Evolutionary conservation across 2,329 filamentous ascomycete species (phyloP), one percentile per base, ranked within the genome.

Genomic region (Rhinocladiella mackenziei): DNA sequence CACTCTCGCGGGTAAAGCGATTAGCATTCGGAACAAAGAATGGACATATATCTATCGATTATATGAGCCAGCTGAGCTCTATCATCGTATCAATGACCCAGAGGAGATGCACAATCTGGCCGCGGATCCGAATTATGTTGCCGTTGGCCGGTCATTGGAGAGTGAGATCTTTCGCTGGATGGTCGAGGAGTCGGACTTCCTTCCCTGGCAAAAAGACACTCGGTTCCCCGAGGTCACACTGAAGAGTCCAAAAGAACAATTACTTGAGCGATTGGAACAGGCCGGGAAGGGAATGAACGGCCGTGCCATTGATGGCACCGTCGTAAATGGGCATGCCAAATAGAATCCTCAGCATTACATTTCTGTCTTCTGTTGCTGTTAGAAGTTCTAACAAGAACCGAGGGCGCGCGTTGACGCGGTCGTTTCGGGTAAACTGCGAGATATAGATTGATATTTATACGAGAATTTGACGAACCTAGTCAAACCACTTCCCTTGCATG

Each of bases 21-120:
- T 72, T 14, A 35, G 30, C 13, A 26, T 35, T 11, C 39, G 39
- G n/a, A 26, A 18, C 17, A n/a, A n/a, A 25, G 54, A 61, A 1
- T 72, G 65, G 63, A 68, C 67, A 0, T 73, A 63, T 30, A 56
- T 74, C 0, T 74, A 73, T 37, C 60, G 69, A 1, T 50, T 73
- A 2, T 73, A 73, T 39, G 70, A 74, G 48, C 62, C 66, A 0
- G 53, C 61, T 0, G 71, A 74, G 61, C 54, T 74, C 10, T 73
- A 74, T 42, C 53, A 65, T 41, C 63, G 66, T 1, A 33, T 49
- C 0, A 43, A 59, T 1, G 70, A 72, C 35, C 62, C 62, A 0
- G 56, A 63, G 4, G 69, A 70, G 58, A 60, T 75, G 5, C 48
- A 61, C 3, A 74, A 75, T 49, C 58, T 74, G 7, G 68, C 65